Percentiles rank a stretch among this genome's conserved stretches.
These are phyloP conservation scores for Jatropha podagrica DNA, from an alignment of 441 rosid genomes.

Conservation along the genomic window DNA sequence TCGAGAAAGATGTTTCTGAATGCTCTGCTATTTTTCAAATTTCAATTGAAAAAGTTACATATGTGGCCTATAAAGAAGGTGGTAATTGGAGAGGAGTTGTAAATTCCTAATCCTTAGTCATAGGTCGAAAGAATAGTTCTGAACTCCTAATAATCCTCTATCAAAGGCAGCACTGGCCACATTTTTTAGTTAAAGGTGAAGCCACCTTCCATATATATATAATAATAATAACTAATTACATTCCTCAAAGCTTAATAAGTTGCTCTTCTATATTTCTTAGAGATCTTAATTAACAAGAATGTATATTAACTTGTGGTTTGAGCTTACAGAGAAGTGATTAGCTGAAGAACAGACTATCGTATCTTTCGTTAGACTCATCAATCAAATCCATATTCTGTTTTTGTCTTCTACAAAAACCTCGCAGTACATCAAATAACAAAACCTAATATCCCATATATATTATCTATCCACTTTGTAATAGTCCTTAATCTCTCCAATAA, in stretches of 20 bases:
- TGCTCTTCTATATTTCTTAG: background rate
- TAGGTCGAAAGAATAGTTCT: conserved; percentile 2
- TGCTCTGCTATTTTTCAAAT: background rate
- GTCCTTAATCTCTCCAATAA: conserved; percentile 8
- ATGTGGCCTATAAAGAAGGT: background rate
- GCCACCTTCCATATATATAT: too few species aligned
- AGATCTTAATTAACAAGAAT: too few species aligned
- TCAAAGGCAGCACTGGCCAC: background rate
- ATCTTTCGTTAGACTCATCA: too few species aligned
- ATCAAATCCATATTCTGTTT: too few species aligned
- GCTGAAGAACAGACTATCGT: background rate
- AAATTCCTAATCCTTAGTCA: background rate
- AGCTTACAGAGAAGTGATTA: conserved; percentile 1
- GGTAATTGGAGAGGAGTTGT: background rate
- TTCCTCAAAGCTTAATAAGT: background rate
- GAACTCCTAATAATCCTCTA: background rate
- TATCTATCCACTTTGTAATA: background rate
- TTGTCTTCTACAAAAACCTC: background rate
- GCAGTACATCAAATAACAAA: too few species aligned
- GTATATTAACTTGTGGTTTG: too few species aligned
- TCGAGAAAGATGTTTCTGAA: conserved; percentile 8
- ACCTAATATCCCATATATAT: too few species aligned
- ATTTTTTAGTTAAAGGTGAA: background rate
- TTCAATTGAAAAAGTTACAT: too few species aligned
- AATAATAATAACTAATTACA: background rate